Conservation (phyloP, 306 rosid genomes). For the Mimosa bimucronata region DNA sequence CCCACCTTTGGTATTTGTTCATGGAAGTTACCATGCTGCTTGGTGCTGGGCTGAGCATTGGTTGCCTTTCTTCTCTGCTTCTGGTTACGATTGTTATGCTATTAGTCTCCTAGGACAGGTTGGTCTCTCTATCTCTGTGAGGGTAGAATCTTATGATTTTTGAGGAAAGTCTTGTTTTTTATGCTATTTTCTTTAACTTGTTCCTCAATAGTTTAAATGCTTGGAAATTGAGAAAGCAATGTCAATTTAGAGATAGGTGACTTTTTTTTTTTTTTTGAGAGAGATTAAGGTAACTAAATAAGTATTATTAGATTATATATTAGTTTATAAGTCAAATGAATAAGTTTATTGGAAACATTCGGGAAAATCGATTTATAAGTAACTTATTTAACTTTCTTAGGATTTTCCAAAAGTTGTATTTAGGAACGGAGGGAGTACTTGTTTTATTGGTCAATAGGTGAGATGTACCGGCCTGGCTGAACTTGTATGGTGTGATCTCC, state of each 20-base stretch:
- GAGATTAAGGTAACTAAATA: too few relatives aligned
- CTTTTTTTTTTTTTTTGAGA: too few relatives aligned
- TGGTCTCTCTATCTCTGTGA: slow-evolving; percentile 19
- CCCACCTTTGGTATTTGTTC: slow-evolving; percentile 80
- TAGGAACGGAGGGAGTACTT: too few relatives aligned
- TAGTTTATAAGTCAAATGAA: too few relatives aligned
- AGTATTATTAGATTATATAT: too few relatives aligned
- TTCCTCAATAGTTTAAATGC: background rate
- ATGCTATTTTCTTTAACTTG: background rate
- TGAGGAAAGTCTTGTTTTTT: background rate
- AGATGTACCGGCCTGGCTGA: background rate
- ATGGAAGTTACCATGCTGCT: slow-evolving; percentile 97
- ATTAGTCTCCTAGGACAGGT: slow-evolving; percentile 88
- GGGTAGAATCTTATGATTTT: background rate
- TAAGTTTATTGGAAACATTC: too few relatives aligned
- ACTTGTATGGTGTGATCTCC: background rate
- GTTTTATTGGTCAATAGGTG: background rate
- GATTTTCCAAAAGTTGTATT: too few relatives aligned
- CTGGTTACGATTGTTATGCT: slow-evolving; percentile 80
- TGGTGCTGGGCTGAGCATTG: slow-evolving; percentile 96
- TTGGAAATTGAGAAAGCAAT: background rate
- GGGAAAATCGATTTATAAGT: too few relatives aligned
- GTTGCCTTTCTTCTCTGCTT: slow-evolving; percentile 81
- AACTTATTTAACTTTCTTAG: too few relatives aligned
- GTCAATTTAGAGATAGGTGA: background rate